phyloP scores from a whole-genome alignment of 306 rosid genomes.

The Inga oerstediana region DNA sequence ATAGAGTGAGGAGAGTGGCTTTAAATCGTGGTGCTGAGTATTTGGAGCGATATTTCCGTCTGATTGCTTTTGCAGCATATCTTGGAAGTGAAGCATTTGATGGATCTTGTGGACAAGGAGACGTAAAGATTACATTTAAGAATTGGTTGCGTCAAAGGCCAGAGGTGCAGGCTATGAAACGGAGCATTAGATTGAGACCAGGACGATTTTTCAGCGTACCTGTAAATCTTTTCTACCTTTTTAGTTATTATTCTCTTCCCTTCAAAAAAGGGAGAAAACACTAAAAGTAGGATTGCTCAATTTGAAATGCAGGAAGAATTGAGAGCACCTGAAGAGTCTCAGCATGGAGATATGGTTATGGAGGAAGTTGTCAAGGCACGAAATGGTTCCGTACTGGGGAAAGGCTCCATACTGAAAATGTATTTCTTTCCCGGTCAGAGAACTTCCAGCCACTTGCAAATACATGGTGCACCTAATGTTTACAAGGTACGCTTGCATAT shows the following conservation, averaged over 20 bases:
- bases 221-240: slow-evolving; percentile 47
- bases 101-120: slow-evolving; percentile 79
- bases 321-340: slow-evolving; percentile 83
- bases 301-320: slow-evolving; percentile 69
- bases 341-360: slow-evolving; percentile 92
- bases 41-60: slow-evolving; percentile 86
- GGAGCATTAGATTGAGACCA: slow-evolving; percentile 88
- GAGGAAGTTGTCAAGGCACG: slow-evolving; percentile 79
- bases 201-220: slow-evolving; percentile 87
- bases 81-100: slow-evolving; percentile 95
- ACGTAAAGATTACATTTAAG: slow-evolving; percentile 74
- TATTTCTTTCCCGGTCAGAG: slow-evolving; percentile 94
- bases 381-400: slow-evolving; percentile 81
- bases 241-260: neutral
- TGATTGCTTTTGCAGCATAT: slow-evolving; percentile 94
- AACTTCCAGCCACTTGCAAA: slow-evolving; percentile 81
- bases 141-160: slow-evolving; percentile 85
- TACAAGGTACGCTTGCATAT: slow-evolving; percentile 59
- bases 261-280: neutral
- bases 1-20: slow-evolving; percentile 89
- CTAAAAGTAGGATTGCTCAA: slow-evolving; percentile 27
- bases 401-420: slow-evolving; percentile 92
- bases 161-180: slow-evolving; percentile 90
- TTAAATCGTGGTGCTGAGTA: slow-evolving; percentile 89
- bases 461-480: slow-evolving; percentile 82